phyloP scores from a whole-genome alignment of 2,329 filamentous ascomycete species.

The Magnaporthales sp. region DNA sequence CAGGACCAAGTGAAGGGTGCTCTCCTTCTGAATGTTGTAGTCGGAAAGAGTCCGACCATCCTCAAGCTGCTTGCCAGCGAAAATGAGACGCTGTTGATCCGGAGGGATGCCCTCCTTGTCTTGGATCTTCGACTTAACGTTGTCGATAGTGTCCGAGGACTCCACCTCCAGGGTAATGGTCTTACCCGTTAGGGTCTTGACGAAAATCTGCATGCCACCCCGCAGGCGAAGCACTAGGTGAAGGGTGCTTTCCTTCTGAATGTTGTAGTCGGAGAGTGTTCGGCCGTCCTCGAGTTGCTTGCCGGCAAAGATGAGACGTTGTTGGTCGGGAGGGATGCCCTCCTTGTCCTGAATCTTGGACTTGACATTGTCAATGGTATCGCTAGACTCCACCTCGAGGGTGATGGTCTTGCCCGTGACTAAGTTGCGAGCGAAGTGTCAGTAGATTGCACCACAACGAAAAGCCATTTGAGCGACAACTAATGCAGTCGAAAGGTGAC shows the following conservation, averaged over 20 bases:
- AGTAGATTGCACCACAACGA: conserved; percentile 30
- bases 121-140: conserved; percentile 95
- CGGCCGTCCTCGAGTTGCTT: conserved; percentile 41
- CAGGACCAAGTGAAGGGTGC: conserved; percentile 75
- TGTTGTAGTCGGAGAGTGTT: conserved; percentile 80
- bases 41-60: conserved; percentile 84
- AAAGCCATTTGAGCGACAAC: not conserved
- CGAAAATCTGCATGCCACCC: conserved; percentile 62
- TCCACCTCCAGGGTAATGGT: conserved; percentile 90
- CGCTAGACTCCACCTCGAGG: conserved; percentile 72
- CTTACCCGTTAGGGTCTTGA: conserved; percentile 86
- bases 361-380: conserved; percentile 92
- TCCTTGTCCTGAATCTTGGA: conserved; percentile 88
- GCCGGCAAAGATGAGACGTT: conserved; percentile 79
- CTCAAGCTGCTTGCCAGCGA: conserved; percentile 93
- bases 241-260: conserved; percentile 58
- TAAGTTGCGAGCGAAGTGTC: conserved; percentile 12
- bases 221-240: conserved; percentile 68
- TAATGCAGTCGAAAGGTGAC: conserved; percentile 14
- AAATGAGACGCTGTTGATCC: conserved; percentile 93
- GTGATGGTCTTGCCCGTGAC: conserved; percentile 88
- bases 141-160: conserved; percentile 86
- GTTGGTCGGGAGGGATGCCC: conserved; percentile 82
- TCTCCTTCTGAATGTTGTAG: conserved; percentile 96
- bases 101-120: conserved; percentile 97